phyloP scores from a whole-genome alignment of 2,329 filamentous ascomycete genomes.

The Trichothecium sympodiale region DNA sequence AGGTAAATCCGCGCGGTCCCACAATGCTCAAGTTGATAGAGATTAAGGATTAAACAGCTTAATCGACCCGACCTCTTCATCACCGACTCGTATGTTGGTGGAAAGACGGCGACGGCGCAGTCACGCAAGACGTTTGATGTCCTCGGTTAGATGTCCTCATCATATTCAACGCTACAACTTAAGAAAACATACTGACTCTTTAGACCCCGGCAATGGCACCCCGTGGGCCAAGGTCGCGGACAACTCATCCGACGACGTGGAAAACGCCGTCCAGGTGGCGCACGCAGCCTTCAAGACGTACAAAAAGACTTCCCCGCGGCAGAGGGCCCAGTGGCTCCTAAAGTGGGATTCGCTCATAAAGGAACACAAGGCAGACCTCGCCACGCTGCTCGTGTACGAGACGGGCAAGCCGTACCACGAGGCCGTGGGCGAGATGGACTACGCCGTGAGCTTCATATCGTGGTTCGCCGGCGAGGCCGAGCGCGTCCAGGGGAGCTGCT shows the following conservation, averaged over 20 bases:
- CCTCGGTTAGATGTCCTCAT: neutral
- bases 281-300: slow-evolving; percentile 25
- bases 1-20: no score
- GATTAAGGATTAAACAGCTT: neutral
- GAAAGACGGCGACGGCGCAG: slow-evolving; percentile 1
- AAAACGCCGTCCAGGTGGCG: slow-evolving; percentile 22
- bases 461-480: slow-evolving; percentile 44
- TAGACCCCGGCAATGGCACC: slow-evolving; percentile 39
- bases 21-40: no score
- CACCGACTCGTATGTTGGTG: slow-evolving; percentile 2
- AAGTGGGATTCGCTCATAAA: slow-evolving; percentile 21
- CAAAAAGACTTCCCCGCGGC: slow-evolving; percentile 22
- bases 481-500: slow-evolving; percentile 47
- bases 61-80: slow-evolving; percentile 2
- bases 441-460: slow-evolving; percentile 39
- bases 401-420: slow-evolving; percentile 47
- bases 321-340: slow-evolving; percentile 27
- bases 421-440: slow-evolving; percentile 43
- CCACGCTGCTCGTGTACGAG: slow-evolving; percentile 30
- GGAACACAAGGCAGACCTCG: slow-evolving; percentile 27
- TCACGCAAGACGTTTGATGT: slow-evolving; percentile 1
- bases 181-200: neutral
- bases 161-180: neutral
- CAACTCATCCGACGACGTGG: slow-evolving; percentile 28
- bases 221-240: slow-evolving; percentile 40